These are phyloP conservation scores for Porphyrellus cyaneotinctus DNA, from an alignment of 768 basidiomycete species.

Conservation along the genomic window DNA sequence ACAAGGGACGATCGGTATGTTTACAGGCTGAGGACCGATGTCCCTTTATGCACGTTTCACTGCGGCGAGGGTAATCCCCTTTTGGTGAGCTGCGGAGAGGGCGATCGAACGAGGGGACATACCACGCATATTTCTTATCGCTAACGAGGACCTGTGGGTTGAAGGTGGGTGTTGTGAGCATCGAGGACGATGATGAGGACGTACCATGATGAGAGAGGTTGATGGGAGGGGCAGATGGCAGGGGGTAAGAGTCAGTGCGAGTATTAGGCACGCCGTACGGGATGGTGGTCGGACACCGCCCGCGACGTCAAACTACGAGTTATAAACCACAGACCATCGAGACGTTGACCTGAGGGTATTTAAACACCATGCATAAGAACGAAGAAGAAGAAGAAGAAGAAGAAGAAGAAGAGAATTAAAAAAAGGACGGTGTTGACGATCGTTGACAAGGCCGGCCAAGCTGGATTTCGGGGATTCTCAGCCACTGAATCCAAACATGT, in stretches of 20 bases:
- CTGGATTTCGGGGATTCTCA: constrained; percentile 11
- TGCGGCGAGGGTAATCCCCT: constrained; percentile 27
- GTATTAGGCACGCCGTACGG: constrained; percentile 30
- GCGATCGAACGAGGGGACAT: constrained; percentile 26
- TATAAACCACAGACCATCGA: constrained; percentile 35
- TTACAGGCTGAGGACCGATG: constrained; percentile 87
- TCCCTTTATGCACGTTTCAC: constrained; percentile 92
- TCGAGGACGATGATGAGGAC: constrained; percentile 8
- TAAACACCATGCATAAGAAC: constrained; percentile 40
- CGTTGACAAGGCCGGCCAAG: constrained; percentile 41
- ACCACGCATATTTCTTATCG: constrained; percentile 83
- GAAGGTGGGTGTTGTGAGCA: not conserved
- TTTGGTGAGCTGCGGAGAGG: constrained; percentile 6
- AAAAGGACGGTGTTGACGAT: constrained; percentile 44
- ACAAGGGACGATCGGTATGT: constrained; percentile 83
- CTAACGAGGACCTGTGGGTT: constrained; percentile 59
- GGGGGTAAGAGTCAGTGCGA: not conserved
- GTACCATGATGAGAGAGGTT: constrained; percentile 41
- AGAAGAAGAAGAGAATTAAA: constrained; percentile 21
- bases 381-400: no score
- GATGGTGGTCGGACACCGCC: constrained; percentile 44
- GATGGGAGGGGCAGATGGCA: not conserved
- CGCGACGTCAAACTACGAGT: constrained; percentile 56
- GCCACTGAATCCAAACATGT: constrained; percentile 26
- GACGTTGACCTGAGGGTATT: constrained; percentile 33